These are phyloP conservation scores for Phlegmacium glaucopus DNA, from an alignment of 768 basidiomycete genomes.

Conservation along the genomic window DNA sequence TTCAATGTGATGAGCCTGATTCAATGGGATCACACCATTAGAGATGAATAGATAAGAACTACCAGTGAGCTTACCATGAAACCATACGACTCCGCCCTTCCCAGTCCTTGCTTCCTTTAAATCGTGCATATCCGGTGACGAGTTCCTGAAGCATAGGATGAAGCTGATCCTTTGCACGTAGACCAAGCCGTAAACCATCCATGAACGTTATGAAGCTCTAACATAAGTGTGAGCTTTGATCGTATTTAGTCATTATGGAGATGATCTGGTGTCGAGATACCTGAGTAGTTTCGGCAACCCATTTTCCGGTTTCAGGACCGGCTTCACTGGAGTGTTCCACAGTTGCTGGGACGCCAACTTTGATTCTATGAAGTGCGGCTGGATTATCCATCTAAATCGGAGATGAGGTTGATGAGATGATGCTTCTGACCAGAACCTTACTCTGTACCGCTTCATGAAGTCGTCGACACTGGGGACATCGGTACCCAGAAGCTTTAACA, in stretches of 20 bases:
- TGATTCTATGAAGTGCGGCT: slow-evolving; percentile 85
- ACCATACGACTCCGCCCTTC: slow-evolving; percentile 94
- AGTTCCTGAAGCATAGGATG: slow-evolving; percentile 94
- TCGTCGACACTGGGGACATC: slow-evolving; percentile 82
- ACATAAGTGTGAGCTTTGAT: no score
- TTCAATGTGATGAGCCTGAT: slow-evolving; percentile 89
- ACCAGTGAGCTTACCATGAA: slow-evolving; percentile 60
- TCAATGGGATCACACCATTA: no score
- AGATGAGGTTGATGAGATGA: no score
- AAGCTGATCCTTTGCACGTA: slow-evolving; percentile 96
- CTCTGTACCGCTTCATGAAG: slow-evolving; percentile 91
- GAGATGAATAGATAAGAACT: no score
- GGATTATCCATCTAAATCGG: slow-evolving; percentile 51
- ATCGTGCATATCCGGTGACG: slow-evolving; percentile 91
- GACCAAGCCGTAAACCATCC: slow-evolving; percentile 90
- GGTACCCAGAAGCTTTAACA: slow-evolving; percentile 92
- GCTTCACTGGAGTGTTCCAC: slow-evolving; percentile 94
- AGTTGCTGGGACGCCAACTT: slow-evolving; percentile 94
- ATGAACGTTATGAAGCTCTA: slow-evolving; percentile 98
- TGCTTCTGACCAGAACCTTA: slow-evolving; percentile 31
- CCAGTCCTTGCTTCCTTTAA: slow-evolving; percentile 95
- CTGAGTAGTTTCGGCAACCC: slow-evolving; percentile 98
- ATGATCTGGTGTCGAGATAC: slow-evolving; percentile 33
- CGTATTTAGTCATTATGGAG: not conserved
- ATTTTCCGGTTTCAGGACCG: slow-evolving; percentile 90